Percentiles rank a stretch among this genome's conserved stretches.
Conservation (phyloP, 2,329 filamentous ascomycete species). For the Dryadomyces quercivorus region DNA sequence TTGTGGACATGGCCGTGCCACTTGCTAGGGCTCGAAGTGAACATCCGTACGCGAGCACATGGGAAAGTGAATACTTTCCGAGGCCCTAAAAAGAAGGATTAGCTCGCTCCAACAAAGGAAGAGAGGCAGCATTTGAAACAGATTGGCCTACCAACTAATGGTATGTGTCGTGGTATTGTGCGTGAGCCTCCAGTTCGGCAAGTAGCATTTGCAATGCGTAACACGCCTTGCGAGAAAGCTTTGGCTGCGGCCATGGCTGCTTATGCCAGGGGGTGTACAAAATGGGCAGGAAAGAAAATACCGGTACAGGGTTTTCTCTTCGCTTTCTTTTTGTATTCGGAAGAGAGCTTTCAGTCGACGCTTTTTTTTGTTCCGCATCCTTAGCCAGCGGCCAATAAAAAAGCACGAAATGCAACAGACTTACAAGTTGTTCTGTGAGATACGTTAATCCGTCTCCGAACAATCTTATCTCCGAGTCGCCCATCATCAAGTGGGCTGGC, state of each 20-base stretch:
- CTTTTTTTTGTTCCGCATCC: not conserved
- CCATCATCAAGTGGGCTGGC: not conserved
- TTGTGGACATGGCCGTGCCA: conserved; percentile 70
- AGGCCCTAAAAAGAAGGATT: not conserved
- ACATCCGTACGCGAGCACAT: conserved; percentile 22
- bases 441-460: conserved; percentile 3
- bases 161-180: not conserved
- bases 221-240: not conserved
- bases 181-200: not conserved
- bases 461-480: conserved; percentile 3
- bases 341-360: not conserved
- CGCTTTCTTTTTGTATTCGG: not conserved
- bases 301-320: not conserved
- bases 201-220: not conserved
- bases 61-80: not conserved
- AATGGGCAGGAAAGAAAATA: not conserved
- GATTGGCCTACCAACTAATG: not conserved
- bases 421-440: not conserved
- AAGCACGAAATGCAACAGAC: not conserved
- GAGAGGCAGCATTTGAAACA: not conserved
- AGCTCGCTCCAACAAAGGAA: not conserved
- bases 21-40: conserved; percentile 50
- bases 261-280: no score
- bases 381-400: not conserved
- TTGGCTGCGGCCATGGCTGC: not conserved